Conservation (phyloP, 2,329 filamentous ascomycete species). For the Xylariaceae sp. region DNA sequence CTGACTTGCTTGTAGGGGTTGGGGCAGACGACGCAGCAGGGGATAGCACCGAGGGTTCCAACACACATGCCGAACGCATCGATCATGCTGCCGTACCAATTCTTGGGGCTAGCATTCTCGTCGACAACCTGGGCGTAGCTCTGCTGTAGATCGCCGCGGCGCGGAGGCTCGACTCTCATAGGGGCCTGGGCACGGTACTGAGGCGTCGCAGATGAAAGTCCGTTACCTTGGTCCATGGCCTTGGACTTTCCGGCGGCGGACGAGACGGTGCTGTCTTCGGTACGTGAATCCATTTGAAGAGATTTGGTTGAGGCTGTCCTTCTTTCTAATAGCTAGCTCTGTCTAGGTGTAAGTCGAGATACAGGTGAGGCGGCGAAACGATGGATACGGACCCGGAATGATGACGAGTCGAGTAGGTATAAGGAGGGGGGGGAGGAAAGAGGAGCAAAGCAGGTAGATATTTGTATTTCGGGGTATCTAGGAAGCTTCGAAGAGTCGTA, state of each 20-base stretch:
- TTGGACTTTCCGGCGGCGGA: constrained; percentile 9
- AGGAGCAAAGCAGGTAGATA: not conserved
- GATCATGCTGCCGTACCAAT: constrained; percentile 85
- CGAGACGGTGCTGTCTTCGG: constrained; percentile 14
- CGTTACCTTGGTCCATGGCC: constrained; percentile 10
- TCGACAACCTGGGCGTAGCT: constrained; percentile 64
- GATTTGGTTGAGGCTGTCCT: constrained; percentile 7
- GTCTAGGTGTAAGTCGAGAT: not conserved
- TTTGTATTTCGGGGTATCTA: not conserved
- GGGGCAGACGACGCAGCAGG: constrained; percentile 85
- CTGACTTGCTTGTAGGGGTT: constrained; percentile 92
- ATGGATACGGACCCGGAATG: not conserved
- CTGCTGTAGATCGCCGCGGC: constrained; percentile 76
- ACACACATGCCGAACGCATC: constrained; percentile 68
- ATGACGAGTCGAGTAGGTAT: not conserved
- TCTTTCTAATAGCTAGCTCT: constrained; percentile 5
- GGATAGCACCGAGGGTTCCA: constrained; percentile 77
- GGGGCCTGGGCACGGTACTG: constrained; percentile 49
- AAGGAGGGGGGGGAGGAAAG: not conserved
- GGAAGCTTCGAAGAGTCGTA: not conserved
- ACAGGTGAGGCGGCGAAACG: not conserved
- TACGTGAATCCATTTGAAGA: constrained; percentile 19
- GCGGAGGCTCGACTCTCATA: constrained; percentile 73
- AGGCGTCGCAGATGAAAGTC: constrained; percentile 4
- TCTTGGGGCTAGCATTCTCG: constrained; percentile 64